These are phyloP conservation scores for Plasmodium blacklocki DNA, from an alignment of 169 alveolate genomes.

Conservation along the genomic window DNA sequence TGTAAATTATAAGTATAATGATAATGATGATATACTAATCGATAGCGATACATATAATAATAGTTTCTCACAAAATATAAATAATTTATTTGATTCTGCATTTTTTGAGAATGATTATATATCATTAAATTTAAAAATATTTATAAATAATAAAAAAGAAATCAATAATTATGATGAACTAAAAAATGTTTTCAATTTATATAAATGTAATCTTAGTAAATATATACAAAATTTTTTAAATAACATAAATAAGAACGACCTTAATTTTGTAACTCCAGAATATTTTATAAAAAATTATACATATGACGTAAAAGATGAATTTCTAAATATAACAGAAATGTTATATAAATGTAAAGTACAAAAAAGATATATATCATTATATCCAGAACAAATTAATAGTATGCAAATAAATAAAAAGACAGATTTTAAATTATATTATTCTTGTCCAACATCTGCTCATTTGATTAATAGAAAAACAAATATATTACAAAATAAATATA, in stretches of 20 bases:
- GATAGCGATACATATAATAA: slow-evolving; percentile 28
- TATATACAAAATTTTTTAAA: slow-evolving; percentile 19
- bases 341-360: slow-evolving; percentile 36
- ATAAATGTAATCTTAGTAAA: slow-evolving; percentile 26
- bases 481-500: not conserved
- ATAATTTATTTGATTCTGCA: not conserved
- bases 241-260: slow-evolving; percentile 5
- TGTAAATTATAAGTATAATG: not conserved
- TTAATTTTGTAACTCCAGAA: slow-evolving; percentile 12
- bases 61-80: not conserved
- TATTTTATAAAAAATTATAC: slow-evolving; percentile 39
- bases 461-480: too few relatives aligned
- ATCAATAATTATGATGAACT: slow-evolving; percentile 31
- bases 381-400: not conserved
- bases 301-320: slow-evolving; percentile 34
- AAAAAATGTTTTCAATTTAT: not conserved
- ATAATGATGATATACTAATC: slow-evolving; percentile 11
- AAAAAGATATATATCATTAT: slow-evolving; percentile 15
- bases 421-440: slow-evolving; percentile 31
- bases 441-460: not conserved
- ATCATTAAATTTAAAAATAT: slow-evolving; percentile 54
- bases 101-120: slow-evolving; percentile 33
- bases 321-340: slow-evolving; percentile 22
- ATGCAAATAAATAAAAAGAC: not conserved
- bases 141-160: slow-evolving; percentile 54